phyloP scores from a whole-genome alignment of 768 basidiomycete genomes.

The Amanita inopinata region DNA sequence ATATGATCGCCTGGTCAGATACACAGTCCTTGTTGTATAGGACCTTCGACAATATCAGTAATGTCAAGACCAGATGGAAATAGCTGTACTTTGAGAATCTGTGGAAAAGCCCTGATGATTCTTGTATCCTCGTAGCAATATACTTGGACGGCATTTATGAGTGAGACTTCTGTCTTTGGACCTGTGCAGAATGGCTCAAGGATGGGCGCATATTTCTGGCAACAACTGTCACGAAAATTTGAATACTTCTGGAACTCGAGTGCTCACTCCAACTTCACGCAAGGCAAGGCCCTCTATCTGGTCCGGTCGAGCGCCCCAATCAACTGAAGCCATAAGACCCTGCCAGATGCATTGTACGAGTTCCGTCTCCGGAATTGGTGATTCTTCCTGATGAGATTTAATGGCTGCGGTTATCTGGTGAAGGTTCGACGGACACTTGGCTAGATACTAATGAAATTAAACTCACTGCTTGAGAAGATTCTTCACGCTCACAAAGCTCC shows the following conservation, averaged over 20 bases:
- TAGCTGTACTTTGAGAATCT: slow-evolving; percentile 74
- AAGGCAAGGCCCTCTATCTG: slow-evolving; percentile 87
- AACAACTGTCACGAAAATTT: neutral
- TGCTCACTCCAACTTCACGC: slow-evolving; percentile 75
- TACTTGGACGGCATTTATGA: slow-evolving; percentile 92
- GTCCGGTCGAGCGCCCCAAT: slow-evolving; percentile 84
- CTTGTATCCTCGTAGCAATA: slow-evolving; percentile 97
- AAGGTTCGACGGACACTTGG: slow-evolving; percentile 9
- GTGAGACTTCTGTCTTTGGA: slow-evolving; percentile 83
- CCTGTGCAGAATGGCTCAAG: slow-evolving; percentile 86
- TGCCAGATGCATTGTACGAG: slow-evolving; percentile 88
- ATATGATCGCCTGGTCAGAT: slow-evolving; percentile 93
- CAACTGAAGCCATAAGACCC: slow-evolving; percentile 78
- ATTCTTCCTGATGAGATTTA: slow-evolving; percentile 63
- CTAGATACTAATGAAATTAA: neutral
- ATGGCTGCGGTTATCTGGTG: slow-evolving; percentile 67
- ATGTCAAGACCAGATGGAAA: neutral
- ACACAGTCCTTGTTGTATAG: slow-evolving; percentile 95
- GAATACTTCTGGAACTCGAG: neutral
- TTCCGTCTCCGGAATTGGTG: slow-evolving; percentile 78
- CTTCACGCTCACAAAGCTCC: slow-evolving; percentile 61
- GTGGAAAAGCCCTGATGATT: slow-evolving; percentile 89
- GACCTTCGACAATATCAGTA: slow-evolving; percentile 38
- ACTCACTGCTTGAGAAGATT: slow-evolving; percentile 58
- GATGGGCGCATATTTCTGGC: slow-evolving; percentile 75